Base-by-base conservation (phyloP, 2,329 filamentous ascomycete species). In the Monilinia polystroma region DNA sequence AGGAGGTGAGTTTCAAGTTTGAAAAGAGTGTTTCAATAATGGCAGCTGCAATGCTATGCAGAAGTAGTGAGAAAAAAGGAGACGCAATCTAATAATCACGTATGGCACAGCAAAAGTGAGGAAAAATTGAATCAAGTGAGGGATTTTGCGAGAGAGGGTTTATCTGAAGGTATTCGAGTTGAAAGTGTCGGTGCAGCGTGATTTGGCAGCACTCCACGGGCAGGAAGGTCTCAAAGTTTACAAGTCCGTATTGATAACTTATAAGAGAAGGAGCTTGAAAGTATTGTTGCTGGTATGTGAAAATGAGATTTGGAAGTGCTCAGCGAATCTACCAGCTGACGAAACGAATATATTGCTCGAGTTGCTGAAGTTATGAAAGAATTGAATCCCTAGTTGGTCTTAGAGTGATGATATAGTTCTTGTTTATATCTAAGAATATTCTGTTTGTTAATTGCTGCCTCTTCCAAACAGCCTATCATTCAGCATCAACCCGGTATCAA, bases 31-130 rank as follows among this genome's bases (percentile, higher is more conserved):
- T 35, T 23, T 4, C 16, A 60, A 38, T 26, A 32, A 35, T 20
- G 32, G 45, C 26, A 60, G 45, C 58, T 41, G 45, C 32, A 18
- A 51, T 26, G n/a, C 38, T 43, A 43, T 57, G 38, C 35, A 11
- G 54, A 56, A 26, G n/a, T 18, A 43, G n/a, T 49, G 32, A 51
- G 26, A 20, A 38, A 7, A 26, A 20, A 38, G 11, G 35, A 60
- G 8, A 38, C 26, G n/a, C 2, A 47, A 60, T 51, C 45, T 51
- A 60, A 51, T 14, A 51, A 51, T 60, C 58, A 60, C 58, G 58
- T 51, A 47, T 35, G 45, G 45, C 11, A 35, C 14, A 38, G 29
- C 4, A 38, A 14, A 60, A 60, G 41, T 58, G 10, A 58, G n/a
- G 4, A 58, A 45, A 26, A 23, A 45, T 16, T 45, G 16, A 20